Evolutionary conservation across 108 stramenopile genomes (phyloP).

Genomic region (Nannochloropsis gaditana): DNA sequence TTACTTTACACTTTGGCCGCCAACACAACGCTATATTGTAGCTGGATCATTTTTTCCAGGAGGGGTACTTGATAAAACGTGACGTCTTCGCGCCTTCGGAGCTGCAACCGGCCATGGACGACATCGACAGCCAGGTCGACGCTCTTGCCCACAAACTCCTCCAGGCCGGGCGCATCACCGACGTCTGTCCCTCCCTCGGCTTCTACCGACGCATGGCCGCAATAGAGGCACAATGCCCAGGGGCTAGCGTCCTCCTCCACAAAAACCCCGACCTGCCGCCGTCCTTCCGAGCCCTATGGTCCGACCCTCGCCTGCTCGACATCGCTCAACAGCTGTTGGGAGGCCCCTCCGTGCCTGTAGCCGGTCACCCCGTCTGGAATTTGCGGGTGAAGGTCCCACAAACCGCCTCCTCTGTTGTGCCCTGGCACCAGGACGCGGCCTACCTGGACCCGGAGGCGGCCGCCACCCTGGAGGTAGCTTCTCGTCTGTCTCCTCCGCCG

Average conservation of each 20-base stretch:
- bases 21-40: background rate
- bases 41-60: background rate
- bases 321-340: background rate
- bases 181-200: background rate
- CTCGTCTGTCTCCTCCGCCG: background rate
- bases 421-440: conserved; percentile 16
- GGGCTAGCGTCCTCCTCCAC: conserved; percentile 4
- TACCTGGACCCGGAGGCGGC: background rate
- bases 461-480: background rate
- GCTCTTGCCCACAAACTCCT: background rate
- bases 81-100: background rate
- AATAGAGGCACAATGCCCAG: background rate
- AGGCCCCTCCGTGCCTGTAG: background rate
- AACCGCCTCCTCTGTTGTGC: conserved; percentile 3
- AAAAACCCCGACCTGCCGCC: background rate
- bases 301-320: background rate
- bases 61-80: background rate
- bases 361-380: conserved; percentile 14
- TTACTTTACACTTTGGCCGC: no score
- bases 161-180: background rate
- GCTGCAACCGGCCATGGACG: background rate
- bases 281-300: background rate
- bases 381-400: background rate
- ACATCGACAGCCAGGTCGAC: background rate
- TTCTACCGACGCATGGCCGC: conserved; percentile 16